phyloP scores from a whole-genome alignment of 1,139 yeast genomes.

The Zygosaccharomyces sapae region DNA sequence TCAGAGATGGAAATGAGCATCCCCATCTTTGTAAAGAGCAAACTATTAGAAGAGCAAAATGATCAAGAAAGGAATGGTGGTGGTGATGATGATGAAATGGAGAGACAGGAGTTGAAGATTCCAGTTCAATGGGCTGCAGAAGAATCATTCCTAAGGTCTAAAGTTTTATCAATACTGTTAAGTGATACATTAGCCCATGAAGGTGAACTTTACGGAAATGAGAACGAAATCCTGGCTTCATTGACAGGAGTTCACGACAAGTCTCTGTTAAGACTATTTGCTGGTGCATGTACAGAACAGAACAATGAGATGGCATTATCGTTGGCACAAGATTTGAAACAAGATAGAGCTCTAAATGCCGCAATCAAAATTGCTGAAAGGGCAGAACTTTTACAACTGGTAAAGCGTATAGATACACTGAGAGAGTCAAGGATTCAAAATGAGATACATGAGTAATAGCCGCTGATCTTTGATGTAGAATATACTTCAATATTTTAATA shows the following conservation, averaged over 20 bases:
- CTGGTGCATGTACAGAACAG: conserved; percentile 68
- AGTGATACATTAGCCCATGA: conserved; percentile 40
- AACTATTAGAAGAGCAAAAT: conserved; percentile 33
- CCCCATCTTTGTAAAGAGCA: conserved; percentile 46
- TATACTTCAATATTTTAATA: background rate
- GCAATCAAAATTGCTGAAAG: conserved; percentile 82
- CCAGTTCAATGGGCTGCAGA: conserved; percentile 37
- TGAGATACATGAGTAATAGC: conserved; percentile 27
- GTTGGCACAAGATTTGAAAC: conserved; percentile 63
- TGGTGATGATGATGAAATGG: conserved; percentile 42
- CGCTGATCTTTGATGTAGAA: background rate
- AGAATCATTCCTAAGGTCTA: conserved; percentile 42
- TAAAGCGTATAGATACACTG: conserved; percentile 60
- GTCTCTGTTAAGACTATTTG: conserved; percentile 69
- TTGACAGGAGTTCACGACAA: conserved; percentile 62
- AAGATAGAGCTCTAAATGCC: conserved; percentile 76
- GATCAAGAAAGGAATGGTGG: conserved; percentile 37
- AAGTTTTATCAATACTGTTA: conserved; percentile 36
- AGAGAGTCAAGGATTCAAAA: conserved; percentile 53
- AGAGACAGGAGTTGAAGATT: conserved; percentile 33
- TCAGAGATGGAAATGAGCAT: conserved; percentile 67
- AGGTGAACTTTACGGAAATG: conserved; percentile 42
- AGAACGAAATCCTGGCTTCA: conserved; percentile 46
- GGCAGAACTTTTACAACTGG: conserved; percentile 61
- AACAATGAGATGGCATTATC: conserved; percentile 64